Evolutionary conservation across 805 yeast species (phyloP).

Genomic region (Kodamaea sagamina): DNA sequence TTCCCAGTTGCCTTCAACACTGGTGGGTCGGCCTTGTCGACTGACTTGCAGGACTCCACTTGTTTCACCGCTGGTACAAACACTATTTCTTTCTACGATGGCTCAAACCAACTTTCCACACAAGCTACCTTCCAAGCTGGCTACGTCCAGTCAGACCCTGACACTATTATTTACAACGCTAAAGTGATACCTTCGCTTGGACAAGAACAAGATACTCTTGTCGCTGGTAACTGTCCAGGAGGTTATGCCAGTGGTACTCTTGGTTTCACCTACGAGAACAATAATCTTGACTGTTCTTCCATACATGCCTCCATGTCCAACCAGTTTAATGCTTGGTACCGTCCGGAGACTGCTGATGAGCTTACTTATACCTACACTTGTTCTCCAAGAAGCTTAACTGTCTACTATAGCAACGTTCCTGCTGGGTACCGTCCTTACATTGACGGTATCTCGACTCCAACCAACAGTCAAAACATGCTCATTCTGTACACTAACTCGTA

Average conservation of each 20-base stretch:
- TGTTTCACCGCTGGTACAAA: slow-evolving; percentile 16
- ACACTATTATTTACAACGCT: neutral
- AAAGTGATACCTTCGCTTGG: slow-evolving; percentile 9
- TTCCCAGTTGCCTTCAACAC: slow-evolving; percentile 20
- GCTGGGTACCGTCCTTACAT: slow-evolving; percentile 27
- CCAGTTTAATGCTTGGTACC: slow-evolving; percentile 8
- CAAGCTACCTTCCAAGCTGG: slow-evolving; percentile 13
- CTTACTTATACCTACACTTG: slow-evolving; percentile 9
- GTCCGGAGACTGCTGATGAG: slow-evolving; percentile 1
- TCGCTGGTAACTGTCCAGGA: slow-evolving; percentile 20
- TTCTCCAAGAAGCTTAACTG: neutral
- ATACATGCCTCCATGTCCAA: slow-evolving; percentile 19
- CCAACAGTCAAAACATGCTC: neutral
- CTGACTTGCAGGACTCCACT: slow-evolving; percentile 14
- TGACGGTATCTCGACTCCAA: slow-evolving; percentile 4
- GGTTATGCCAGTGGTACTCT: slow-evolving; percentile 25
- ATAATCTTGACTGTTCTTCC: slow-evolving; percentile 24
- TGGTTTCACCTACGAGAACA: slow-evolving; percentile 19
- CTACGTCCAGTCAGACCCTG: neutral
- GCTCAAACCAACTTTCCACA: slow-evolving; percentile 16
- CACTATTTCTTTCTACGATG: slow-evolving; percentile 20
- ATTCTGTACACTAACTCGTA: slow-evolving; percentile 14
- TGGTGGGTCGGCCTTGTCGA: slow-evolving; percentile 18
- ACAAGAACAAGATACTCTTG: slow-evolving; percentile 12
- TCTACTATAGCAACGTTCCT: slow-evolving; percentile 23